A percentile compares a stretch with the other conserved stretches of the same genome.
Evolutionary conservation across 1,139 yeast genomes (phyloP).

Genomic region (Candida sanyaensis): DNA sequence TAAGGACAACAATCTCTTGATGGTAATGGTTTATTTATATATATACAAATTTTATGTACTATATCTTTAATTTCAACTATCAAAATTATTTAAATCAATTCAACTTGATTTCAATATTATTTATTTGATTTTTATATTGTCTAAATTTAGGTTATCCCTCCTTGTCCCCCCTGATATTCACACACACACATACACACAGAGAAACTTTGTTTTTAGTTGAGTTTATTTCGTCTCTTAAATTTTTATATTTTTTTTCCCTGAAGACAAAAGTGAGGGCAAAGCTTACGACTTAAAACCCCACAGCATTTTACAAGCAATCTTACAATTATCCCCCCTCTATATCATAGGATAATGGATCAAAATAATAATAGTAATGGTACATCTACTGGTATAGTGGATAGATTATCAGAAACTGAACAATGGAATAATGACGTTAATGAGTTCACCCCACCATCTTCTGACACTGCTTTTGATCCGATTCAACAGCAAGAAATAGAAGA

Average conservation of each 20-base stretch:
- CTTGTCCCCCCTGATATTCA: too few relatives aligned
- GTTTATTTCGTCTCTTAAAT: too few relatives aligned
- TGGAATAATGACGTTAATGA: constrained; percentile 2
- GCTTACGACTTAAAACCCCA: too few relatives aligned
- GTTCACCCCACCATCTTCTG: not conserved
- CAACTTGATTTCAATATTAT: not conserved
- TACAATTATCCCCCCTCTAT: not conserved
- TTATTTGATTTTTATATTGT: not conserved
- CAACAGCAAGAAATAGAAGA: constrained; percentile 6
- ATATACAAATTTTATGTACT: too few relatives aligned
- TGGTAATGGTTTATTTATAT: too few relatives aligned
- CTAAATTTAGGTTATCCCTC: too few relatives aligned
- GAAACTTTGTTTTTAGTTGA: too few relatives aligned
- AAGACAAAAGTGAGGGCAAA: too few relatives aligned
- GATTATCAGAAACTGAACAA: constrained; percentile 1
- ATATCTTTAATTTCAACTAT: too few relatives aligned
- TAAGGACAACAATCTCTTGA: too few relatives aligned
- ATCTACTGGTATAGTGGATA: not conserved
- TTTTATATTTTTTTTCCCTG: too few relatives aligned
- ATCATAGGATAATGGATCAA: not conserved
- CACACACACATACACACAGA: too few relatives aligned
- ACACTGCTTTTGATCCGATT: constrained; percentile 1
- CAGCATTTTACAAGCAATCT: not conserved
- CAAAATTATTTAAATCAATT: not conserved
- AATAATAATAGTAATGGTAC: not conserved